Evolutionary conservation across 2,329 filamentous ascomycete species (phyloP), one percentile per base, ranked within the genome.

Genomic region (Cladosporium velox): DNA sequence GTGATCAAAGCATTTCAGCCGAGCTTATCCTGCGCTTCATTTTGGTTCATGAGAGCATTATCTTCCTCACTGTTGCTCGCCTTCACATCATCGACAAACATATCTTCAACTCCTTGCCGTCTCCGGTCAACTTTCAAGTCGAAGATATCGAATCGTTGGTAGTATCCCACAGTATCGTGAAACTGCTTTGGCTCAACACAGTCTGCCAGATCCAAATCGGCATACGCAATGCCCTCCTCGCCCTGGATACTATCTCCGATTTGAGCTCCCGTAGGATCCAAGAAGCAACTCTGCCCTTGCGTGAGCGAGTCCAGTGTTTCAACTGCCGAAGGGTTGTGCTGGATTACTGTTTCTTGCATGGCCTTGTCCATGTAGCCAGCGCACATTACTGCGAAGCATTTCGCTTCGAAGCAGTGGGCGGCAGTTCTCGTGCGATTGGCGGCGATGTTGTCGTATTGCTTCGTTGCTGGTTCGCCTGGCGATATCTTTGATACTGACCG

Each of bases 381-480:
- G 67, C 83, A 84, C 18, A 85, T 71, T 0, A 87, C 79, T 0
- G 84, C 85, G 57, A 86, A 87, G 52, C 80, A 84, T 68, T 87
- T 87, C 0, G 82, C 84, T 65, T 87, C 85, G 68, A 87, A 87
- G 68, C 84, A 86, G 71, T 87, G 84, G 0, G 83, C 84, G 0
- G 84, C 84, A 2, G 83, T 81, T 2, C 85, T 76, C 0, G 77
- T 83, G n/a, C 79, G 76, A 67, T 87, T 87, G 0, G 84, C 84
- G 0, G 81, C 76, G 1, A 86, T 75, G 67, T 87, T 86, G 68
- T 87, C 83, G 68, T 86, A 87, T 52, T 85, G 83, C 65, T 70
- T 74, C 7, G 62, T 67, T 69, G 21, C 35, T 59, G 5, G 35
- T 57, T 24, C 51, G 12, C 30, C 54, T 6, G n/a, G 18, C 18